Evolutionary conservation across 2,329 filamentous ascomycete species (phyloP).

Genomic region (Aureobasidium sp.): DNA sequence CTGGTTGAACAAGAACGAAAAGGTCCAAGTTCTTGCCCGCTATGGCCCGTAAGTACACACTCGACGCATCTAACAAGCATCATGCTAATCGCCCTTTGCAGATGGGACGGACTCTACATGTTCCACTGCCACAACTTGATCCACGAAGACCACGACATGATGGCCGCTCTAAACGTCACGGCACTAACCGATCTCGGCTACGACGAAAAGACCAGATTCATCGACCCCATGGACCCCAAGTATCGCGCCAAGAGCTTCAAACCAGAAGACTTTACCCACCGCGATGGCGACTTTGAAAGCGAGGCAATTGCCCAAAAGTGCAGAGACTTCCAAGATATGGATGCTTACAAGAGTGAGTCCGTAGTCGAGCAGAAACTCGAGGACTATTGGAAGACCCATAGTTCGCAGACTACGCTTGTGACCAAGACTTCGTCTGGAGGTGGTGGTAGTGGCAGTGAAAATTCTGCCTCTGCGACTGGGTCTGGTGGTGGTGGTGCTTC

Average conservation of each 20-base stretch:
- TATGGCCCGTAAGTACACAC: slow-evolving; percentile 22
- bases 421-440: not conserved
- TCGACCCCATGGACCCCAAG: slow-evolving; percentile 17
- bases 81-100: slow-evolving; percentile 32
- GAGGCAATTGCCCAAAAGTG: slow-evolving; percentile 24
- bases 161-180: slow-evolving; percentile 36
- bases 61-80: not conserved
- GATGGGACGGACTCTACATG: slow-evolving; percentile 48
- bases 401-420: not conserved
- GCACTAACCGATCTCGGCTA: slow-evolving; percentile 27
- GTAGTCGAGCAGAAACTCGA: slow-evolving; percentile 23
- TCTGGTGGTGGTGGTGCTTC: not conserved
- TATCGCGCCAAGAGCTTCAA: slow-evolving; percentile 19
- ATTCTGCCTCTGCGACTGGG: not conserved
- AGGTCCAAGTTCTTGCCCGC: slow-evolving; percentile 41
- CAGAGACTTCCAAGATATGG: slow-evolving; percentile 23
- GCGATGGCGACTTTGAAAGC: slow-evolving; percentile 16
- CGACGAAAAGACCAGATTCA: slow-evolving; percentile 21
- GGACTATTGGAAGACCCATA: slow-evolving; percentile 19
- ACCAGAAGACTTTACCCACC: not conserved
- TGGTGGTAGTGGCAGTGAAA: not conserved
- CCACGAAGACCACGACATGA: slow-evolving; percentile 38
- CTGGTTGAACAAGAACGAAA: slow-evolving; percentile 44
- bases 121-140: slow-evolving; percentile 40
- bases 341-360: slow-evolving; percentile 22